Conservation (phyloP, 139 green algal genomes). For the Tetraselmis chui region DNA sequence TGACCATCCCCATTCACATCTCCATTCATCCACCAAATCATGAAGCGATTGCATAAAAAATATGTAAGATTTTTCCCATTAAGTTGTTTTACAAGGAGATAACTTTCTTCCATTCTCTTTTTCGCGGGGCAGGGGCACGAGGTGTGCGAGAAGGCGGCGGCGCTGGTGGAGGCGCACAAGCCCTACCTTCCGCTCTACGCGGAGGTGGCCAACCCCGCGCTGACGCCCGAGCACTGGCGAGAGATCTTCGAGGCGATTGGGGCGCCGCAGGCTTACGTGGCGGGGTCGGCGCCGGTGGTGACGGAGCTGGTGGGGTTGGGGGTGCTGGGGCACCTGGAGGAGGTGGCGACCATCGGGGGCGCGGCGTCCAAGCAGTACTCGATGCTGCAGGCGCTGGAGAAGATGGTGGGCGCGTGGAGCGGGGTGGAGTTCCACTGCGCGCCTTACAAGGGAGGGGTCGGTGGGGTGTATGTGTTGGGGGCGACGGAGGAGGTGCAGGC, state of each 20-base stretch:
- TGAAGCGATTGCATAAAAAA: too few relatives aligned
- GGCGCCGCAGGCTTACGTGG: slow-evolving; percentile 8
- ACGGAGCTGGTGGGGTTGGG: slow-evolving; percentile 8
- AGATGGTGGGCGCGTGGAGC: slow-evolving; percentile 15
- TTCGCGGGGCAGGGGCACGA: not conserved
- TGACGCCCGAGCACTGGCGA: slow-evolving; percentile 30
- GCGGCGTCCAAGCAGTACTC: slow-evolving; percentile 15
- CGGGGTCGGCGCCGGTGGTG: not conserved
- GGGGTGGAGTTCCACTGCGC: slow-evolving; percentile 6
- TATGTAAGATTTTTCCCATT: too few relatives aligned
- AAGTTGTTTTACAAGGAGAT: too few relatives aligned
- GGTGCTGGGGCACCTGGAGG: slow-evolving; percentile 14
- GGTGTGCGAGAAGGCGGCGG: not conserved
- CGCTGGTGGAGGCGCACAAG: not conserved
- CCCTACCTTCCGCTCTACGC: not conserved
- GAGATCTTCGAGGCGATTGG: slow-evolving; percentile 26
- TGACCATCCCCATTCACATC: too few relatives aligned
- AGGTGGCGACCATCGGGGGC: slow-evolving; percentile 11
- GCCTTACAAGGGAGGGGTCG: slow-evolving; percentile 11
- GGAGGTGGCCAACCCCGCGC: slow-evolving; percentile 31
- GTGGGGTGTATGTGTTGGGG: slow-evolving; percentile 3
- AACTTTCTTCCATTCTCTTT: too few relatives aligned
- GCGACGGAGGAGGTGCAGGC: slow-evolving; percentile 17
- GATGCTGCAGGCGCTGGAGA: slow-evolving; percentile 20
- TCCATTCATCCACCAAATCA: too few relatives aligned